These are phyloP conservation scores for Cladosporium sp. DNA, from an alignment of 2,329 filamentous ascomycete species.

Conservation along the genomic window DNA sequence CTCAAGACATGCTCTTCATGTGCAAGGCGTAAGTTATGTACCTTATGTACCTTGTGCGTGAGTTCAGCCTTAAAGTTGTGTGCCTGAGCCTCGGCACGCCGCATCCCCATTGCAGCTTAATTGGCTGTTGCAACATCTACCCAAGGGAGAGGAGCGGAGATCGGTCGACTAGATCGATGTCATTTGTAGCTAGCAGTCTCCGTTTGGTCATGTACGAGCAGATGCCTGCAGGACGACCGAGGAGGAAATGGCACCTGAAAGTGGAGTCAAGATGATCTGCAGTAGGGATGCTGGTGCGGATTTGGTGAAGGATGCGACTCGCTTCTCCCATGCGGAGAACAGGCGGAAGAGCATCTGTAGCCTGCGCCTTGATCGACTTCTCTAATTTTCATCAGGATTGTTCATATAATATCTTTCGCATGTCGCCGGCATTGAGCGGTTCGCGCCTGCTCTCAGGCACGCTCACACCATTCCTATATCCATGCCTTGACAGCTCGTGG, in stretches of 20 bases:
- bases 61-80: too few relatives aligned
- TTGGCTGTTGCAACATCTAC: too few relatives aligned
- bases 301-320: not conserved
- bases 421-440: slow-evolving; percentile 5
- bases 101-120: not conserved
- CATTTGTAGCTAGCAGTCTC: too few relatives aligned
- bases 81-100: not conserved
- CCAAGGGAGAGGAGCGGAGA: too few relatives aligned
- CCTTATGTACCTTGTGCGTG: too few relatives aligned
- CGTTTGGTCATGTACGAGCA: too few relatives aligned
- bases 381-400: not conserved
- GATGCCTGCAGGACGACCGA: too few relatives aligned
- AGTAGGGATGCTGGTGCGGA: not conserved
- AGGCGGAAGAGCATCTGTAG: not conserved
- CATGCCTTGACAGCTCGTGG: slow-evolving; percentile 32
- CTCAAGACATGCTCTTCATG: too few relatives aligned
- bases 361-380: too few relatives aligned
- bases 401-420: not conserved
- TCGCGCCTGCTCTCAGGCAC: slow-evolving; percentile 31
- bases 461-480: slow-evolving; percentile 45
- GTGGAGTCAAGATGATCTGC: not conserved
- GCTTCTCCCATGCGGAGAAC: not conserved
- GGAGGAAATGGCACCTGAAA: too few relatives aligned
- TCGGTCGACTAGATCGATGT: too few relatives aligned
- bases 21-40: too few relatives aligned